A percentile compares a stretch with the other conserved stretches of the same genome.
Conservation (phyloP, 768 basidiomycete genomes). For the Sutorius australiensis region DNA sequence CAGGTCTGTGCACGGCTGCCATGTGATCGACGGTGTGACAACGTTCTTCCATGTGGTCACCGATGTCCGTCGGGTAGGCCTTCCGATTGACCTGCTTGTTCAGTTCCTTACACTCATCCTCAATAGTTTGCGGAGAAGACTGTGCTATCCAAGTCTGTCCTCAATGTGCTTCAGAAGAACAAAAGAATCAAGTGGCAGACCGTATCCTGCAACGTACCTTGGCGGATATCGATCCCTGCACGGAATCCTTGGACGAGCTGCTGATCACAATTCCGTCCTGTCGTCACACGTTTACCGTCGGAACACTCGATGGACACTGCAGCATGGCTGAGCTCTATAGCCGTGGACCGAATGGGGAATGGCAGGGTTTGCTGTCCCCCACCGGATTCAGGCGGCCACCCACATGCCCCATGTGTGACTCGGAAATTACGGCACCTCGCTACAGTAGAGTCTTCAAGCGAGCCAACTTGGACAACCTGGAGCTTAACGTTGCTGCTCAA, state of each 20-base stretch:
- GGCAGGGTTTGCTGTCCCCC: constrained; percentile 43
- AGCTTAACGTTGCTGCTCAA: constrained; percentile 53
- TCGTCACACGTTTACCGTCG: constrained; percentile 64
- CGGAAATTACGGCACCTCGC: constrained; percentile 51
- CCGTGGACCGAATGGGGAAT: constrained; percentile 33
- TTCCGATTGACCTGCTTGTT: background rate
- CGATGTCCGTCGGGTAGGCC: constrained; percentile 59
- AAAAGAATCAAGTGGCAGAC: constrained; percentile 49
- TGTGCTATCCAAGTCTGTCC: constrained; percentile 55
- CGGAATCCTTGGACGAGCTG: constrained; percentile 42
- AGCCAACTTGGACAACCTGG: constrained; percentile 61
- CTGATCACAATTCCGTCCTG: constrained; percentile 61
- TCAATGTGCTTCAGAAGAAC: constrained; percentile 40
- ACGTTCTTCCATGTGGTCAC: constrained; percentile 55
- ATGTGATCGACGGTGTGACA: constrained; percentile 53
- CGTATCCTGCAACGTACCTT: constrained; percentile 52
- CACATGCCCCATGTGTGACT: constrained; percentile 60
- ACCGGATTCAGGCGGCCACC: constrained; percentile 40
- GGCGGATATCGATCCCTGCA: constrained; percentile 42
- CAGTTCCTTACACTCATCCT: background rate
- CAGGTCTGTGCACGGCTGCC: constrained; percentile 65
- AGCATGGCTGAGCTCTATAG: constrained; percentile 49
- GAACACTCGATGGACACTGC: constrained; percentile 65
- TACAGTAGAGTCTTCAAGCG: constrained; percentile 63
- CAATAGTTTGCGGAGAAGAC: constrained; percentile 62